Base-by-base conservation (phyloP, 169 alveolate species). In the Eimeria necatrix region DNA sequence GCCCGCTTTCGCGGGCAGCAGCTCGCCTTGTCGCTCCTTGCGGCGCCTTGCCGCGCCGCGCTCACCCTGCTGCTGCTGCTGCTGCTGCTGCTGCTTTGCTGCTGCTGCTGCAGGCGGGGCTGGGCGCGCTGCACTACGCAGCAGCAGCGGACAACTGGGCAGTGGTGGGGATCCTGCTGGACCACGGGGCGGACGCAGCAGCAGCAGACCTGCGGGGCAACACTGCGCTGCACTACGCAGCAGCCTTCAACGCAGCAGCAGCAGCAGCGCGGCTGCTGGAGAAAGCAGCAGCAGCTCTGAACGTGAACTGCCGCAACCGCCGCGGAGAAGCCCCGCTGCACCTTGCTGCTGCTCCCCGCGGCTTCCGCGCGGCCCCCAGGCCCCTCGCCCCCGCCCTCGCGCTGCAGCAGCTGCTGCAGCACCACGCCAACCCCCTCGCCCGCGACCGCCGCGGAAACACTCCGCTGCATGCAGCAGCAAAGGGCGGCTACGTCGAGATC, bases 221-320 rank as follows among this genome's bases (percentile, higher is more conserved):
- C 85, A 91, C 95, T 18, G 80, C 95, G 59, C 73, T 91, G 59
- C 95, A 91, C 81, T 91, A 91, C 90, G 95, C 95, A 16, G 95
- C 95, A 4, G 64, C 85, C 0, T 91, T 91, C 59, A 91, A 91
- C 73, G 74, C 95, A 5, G 48, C 59, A 49, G 60, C 20, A n/a
- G 61, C 95, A 20, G 32, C 87, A 2, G 4, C 24, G 20, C 56
- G 70, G 20, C 61, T 91, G 81, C 74, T 80, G 68, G 68, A 48
- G 61, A 49, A 48, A 52, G 95, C 91, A 22, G 91, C 12, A 22
- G 46, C 24, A 22, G 71, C 32, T 49, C 22, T 78, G 41, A 24
- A 68, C 22, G 49, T 60, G 61, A 60, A 59, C 73, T 51, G 4
- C 46, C 73, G 46, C 64, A 53, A 76, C 73, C 32, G 32, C 71